Conservation (phyloP, 345 rosid species). For the Acer saccharum region DNA sequence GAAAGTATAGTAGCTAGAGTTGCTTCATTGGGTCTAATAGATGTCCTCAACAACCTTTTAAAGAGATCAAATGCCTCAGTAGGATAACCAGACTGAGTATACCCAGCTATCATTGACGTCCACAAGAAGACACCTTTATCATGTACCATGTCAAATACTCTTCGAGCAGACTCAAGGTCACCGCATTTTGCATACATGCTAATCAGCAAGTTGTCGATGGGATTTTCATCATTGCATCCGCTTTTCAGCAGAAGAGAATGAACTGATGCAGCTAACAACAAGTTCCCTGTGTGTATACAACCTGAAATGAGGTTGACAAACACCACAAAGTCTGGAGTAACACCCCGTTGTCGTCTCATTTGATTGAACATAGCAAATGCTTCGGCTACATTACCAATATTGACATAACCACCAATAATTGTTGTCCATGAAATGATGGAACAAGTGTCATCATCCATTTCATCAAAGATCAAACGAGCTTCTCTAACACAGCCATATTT, state of each 20-base stretch:
- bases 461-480: constrained; percentile 31
- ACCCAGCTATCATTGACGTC: constrained; percentile 31
- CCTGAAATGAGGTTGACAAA: constrained; percentile 29
- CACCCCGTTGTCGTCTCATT: constrained; percentile 24
- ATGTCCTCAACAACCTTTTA: constrained; percentile 25
- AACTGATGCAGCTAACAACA: constrained; percentile 28
- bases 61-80: constrained; percentile 26
- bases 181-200: constrained; percentile 36
- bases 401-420: constrained; percentile 28
- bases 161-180: constrained; percentile 26
- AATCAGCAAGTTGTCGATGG: constrained; percentile 28
- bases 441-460: constrained; percentile 22
- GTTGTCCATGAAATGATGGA: constrained; percentile 37
- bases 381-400: constrained; percentile 20
- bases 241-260: constrained; percentile 34
- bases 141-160: constrained; percentile 23
- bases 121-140: constrained; percentile 30
- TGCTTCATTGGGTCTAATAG: constrained; percentile 31
- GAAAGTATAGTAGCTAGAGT: constrained; percentile 28
- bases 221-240: constrained; percentile 21
- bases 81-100: constrained; percentile 24
- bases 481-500: constrained; percentile 22
- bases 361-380: constrained; percentile 25
- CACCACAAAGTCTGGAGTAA: constrained; percentile 20
- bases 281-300: constrained; percentile 23